Evolutionary conservation across 2,329 filamentous ascomycete species (phyloP), one percentile per base, ranked within the genome.

Genomic region (Pseudopithomyces maydicus): DNA sequence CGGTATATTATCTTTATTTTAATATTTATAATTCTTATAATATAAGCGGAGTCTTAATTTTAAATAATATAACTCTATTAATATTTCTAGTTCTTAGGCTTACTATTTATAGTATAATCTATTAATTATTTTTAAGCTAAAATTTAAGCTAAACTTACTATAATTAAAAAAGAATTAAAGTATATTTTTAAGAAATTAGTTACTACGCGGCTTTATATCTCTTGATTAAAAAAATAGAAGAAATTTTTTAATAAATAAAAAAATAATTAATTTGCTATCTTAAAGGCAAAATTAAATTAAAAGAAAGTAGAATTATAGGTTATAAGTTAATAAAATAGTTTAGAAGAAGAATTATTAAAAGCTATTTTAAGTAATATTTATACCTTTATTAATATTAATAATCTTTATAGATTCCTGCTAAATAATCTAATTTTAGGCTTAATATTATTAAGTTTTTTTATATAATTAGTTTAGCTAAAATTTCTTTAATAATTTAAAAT

Each of bases 401-500:
- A n/a, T n/a, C n/a, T n/a, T 45, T 17, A 33, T 48, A 39, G 29
- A n/a, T 48, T 54, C 29, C 35, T 42, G 23, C 12, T 17, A 54
- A 35, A 36, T 32, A 22, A 23, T 32, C 38, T 22, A 12, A 23
- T 32, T 19, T 42, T 33, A 14, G 15, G 38, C 22, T 19, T 43
- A 14, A 41, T 53, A 42, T 39, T 26, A 20, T 44, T 53, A 53
- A 39, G 32, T 54, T 48, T 19, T n/a, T 45, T 45, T 29, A 45
- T n/a, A 29, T 29, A 6, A 29, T 45, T 29, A 32, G 43, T 32
- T 32, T 45, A 29, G 22, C 22, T 47, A 49, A 26, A 23, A 57
- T 20, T 48, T 44, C 29, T n/a, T n/a, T n/a, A n/a, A n/a, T n/a
- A n/a, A n/a, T n/a, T n/a, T n/a, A n/a, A n/a, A n/a, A n/a, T n/a